Percentiles rank a stretch among this genome's conserved stretches.
phyloP scores from a whole-genome alignment of 257 asterid species.

The Penstemon newberryi region DNA sequence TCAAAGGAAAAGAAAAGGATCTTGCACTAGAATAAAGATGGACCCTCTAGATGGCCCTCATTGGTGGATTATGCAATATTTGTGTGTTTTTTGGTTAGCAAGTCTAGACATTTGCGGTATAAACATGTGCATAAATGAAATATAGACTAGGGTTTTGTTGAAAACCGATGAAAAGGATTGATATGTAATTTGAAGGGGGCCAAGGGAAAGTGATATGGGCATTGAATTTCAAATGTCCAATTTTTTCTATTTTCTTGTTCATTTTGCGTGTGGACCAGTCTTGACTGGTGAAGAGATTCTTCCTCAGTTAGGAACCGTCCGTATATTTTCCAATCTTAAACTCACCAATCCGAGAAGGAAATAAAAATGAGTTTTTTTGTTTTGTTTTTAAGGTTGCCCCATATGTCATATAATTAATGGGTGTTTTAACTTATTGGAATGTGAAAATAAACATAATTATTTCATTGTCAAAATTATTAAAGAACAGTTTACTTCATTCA shows the following conservation, averaged over 20 bases:
- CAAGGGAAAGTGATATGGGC: constrained; percentile 29
- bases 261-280: too few relatives aligned
- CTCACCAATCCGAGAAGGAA: too few relatives aligned
- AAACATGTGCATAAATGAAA: constrained; percentile 30
- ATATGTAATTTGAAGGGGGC: constrained; percentile 5
- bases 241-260: background rate
- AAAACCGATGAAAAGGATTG: constrained; percentile 27
- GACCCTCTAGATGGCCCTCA: background rate
- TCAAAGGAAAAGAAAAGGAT: background rate
- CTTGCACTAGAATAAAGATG: constrained; percentile 5
- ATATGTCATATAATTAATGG: too few relatives aligned
- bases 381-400: too few relatives aligned
- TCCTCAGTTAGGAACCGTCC: too few relatives aligned
- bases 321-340: too few relatives aligned
- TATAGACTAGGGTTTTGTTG: constrained; percentile 17
- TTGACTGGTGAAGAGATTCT: too few relatives aligned
- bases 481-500: too few relatives aligned
- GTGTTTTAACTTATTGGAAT: too few relatives aligned
- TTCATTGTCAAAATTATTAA: too few relatives aligned
- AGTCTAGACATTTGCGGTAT: constrained; percentile 22
- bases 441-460: too few relatives aligned
- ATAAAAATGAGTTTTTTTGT: too few relatives aligned
- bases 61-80: background rate
- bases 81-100: constrained; percentile 21
- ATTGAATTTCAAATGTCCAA: constrained; percentile 25